Base-by-base conservation (phyloP, 164 flowering plant genomes). In the Dillenia suffruticosa region DNA sequence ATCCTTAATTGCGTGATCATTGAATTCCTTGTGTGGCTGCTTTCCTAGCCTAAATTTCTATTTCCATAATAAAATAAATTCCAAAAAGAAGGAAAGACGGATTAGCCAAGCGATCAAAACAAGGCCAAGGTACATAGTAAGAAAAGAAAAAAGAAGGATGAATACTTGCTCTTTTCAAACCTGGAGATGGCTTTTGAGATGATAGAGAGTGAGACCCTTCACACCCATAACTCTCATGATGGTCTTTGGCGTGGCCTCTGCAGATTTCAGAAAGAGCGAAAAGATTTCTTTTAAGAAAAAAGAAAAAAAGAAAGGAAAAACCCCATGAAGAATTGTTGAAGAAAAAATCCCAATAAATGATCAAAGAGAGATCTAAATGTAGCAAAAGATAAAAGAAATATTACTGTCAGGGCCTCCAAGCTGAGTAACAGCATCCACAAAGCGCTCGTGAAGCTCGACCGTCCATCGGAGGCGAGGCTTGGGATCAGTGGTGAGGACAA, bases 201-300 rank as follows among this genome's bases (percentile, higher is more conserved):
- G 99, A 77, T 91, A 94, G 51, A 94, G 95, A 47, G 99, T 94
- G 17, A 94, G 92, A 59, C 99, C 99, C 81, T 94, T 89, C 55
- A 94, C 97, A 59, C 99, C 97, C 99, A 94, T 94, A 52, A 85
- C 96, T 66, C 97, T 83, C 99, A 94, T 89, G 81, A 94, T 94
- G 13, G 97, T 86, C 73, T 94, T 94, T 9, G 98, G 98, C 4
- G 98, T 94, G 14, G 98, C 98, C 82, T 91, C 98, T 94, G 67
- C 71, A 82, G 45, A 59, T 9, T 61, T 48, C 12, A 62, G 46
- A 43, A 24, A 48, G 15, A 58, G 53, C 15, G 51, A 56, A 51
- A 69, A 50, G 14, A 50, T 40, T 44, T 9, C 45, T 51, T 47
- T 5, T 46, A 10, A 22, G 15, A 50, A 13, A 14, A 44, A 13